Conservation (phyloP, 352 stramenopile species). For the Pilasporangium apinafurcum region DNA sequence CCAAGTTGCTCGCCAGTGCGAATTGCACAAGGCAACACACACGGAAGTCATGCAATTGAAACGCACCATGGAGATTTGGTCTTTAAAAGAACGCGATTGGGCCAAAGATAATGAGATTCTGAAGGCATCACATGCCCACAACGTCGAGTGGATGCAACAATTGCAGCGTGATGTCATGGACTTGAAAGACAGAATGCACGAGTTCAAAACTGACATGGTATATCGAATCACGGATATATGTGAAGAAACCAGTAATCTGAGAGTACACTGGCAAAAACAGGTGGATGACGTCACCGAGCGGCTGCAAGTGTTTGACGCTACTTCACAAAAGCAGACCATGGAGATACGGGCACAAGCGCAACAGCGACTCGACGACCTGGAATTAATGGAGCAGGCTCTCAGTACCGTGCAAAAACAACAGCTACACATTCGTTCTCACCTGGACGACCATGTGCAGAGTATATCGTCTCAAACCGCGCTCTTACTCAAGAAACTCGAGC, state of each 20-base stretch:
- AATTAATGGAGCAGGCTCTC: constrained; percentile 71
- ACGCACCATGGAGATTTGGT: constrained; percentile 74
- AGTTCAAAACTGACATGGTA: constrained; percentile 50
- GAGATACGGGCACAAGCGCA: constrained; percentile 38
- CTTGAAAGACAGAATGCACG: constrained; percentile 67
- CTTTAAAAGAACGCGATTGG: constrained; percentile 77
- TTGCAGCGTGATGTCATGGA: constrained; percentile 78
- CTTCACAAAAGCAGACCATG: constrained; percentile 28
- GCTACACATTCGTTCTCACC: constrained; percentile 30
- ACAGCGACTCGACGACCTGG: constrained; percentile 59
- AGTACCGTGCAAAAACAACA: constrained; percentile 65
- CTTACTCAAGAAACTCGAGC: constrained; percentile 50
- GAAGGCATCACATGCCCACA: constrained; percentile 75
- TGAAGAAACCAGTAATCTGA: constrained; percentile 61
- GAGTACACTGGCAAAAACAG: constrained; percentile 65
- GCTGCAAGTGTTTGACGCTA: constrained; percentile 45
- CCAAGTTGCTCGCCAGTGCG: constrained; percentile 41
- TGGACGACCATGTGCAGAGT: constrained; percentile 48
- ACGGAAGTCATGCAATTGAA: constrained; percentile 69
- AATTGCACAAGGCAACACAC: constrained; percentile 57
- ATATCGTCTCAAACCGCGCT: constrained; percentile 28
- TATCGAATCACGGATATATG: constrained; percentile 46
- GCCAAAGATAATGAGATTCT: constrained; percentile 84
- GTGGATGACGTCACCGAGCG: constrained; percentile 55
- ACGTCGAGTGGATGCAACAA: constrained; percentile 85